phyloP scores from a whole-genome alignment of 1,284 basidiomycete species.

The Hortiboletus rubellus region DNA sequence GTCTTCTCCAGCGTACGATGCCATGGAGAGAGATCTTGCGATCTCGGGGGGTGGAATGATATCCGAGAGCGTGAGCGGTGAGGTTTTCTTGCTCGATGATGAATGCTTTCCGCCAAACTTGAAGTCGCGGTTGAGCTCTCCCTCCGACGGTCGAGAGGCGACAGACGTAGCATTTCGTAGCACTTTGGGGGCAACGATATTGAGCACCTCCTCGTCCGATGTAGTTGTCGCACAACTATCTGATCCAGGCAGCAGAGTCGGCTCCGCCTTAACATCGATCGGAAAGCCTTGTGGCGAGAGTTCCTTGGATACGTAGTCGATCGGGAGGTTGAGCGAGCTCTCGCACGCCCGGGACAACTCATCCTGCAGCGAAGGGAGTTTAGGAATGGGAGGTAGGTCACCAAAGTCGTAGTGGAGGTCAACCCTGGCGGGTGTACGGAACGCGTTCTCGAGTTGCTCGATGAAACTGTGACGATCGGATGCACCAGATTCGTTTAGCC shows the following conservation, averaged over 20 bases:
- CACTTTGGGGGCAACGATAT: constrained; percentile 26
- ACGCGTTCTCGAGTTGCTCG: constrained; percentile 77
- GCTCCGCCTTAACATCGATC: constrained; percentile 24
- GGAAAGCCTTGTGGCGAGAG: constrained; percentile 19
- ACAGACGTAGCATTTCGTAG: constrained; percentile 38
- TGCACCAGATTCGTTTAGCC: constrained; percentile 66
- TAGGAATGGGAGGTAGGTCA: constrained; percentile 46
- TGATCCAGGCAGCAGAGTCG: constrained; percentile 20
- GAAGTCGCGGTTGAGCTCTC: constrained; percentile 66
- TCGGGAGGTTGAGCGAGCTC: constrained; percentile 21
- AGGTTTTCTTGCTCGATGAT: constrained; percentile 10
- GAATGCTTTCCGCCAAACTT: constrained; percentile 64
- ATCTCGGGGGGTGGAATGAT: constrained; percentile 67
- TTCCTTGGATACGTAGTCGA: constrained; percentile 20
- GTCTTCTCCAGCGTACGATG: constrained; percentile 48
- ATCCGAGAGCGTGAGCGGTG: constrained; percentile 59
- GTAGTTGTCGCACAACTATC: constrained; percentile 19
- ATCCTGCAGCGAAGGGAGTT: constrained; percentile 26
- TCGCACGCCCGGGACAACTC: constrained; percentile 29
- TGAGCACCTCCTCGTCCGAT: constrained; percentile 24
- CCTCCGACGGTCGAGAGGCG: constrained; percentile 55
- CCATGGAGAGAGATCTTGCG: constrained; percentile 49
- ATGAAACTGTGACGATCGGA: constrained; percentile 76
- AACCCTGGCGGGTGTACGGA: constrained; percentile 69
- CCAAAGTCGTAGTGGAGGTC: constrained; percentile 52